A percentile compares a stretch with the other conserved stretches of the same genome.
Conservation (phyloP, 2,329 filamentous ascomycete genomes). For the Trichoderma endophyticum region DNA sequence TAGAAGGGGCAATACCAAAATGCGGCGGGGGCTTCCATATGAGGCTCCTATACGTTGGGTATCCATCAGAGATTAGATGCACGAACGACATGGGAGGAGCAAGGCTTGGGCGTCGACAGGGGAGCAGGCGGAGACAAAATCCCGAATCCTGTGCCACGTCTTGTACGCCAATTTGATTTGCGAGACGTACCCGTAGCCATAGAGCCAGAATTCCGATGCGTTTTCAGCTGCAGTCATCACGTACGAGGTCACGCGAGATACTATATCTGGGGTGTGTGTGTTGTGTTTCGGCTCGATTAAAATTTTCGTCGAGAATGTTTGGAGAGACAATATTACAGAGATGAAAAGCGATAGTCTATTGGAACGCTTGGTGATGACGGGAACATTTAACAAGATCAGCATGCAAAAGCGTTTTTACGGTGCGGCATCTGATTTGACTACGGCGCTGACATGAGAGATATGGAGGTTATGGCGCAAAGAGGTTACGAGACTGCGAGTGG, state of each 20-base stretch:
- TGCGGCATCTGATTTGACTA: neutral
- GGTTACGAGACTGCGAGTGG: neutral
- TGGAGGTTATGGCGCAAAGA: neutral
- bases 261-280: neutral
- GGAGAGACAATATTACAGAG: neutral
- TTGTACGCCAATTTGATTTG: neutral
- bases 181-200: slow-evolving; percentile 79
- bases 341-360: neutral
- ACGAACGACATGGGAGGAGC: neutral
- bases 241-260: neutral
- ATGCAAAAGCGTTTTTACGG: neutral
- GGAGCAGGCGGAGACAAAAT: neutral
- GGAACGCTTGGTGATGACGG: neutral
- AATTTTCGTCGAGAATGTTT: neutral
- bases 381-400: neutral
- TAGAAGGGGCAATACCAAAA: slow-evolving; percentile 63
- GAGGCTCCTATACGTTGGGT: slow-evolving; percentile 58
- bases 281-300: neutral
- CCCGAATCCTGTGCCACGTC: neutral
- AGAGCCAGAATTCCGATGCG: slow-evolving; percentile 81
- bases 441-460: neutral
- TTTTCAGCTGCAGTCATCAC: slow-evolving; percentile 13
- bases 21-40: slow-evolving; percentile 99
- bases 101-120: slow-evolving; percentile 3
- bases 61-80: slow-evolving; percentile 7